Percentiles rank a stretch among this genome's conserved stretches.
Conservation (phyloP, 129 eudicot genomes). For the Chrysanthemum lavandulifolium region DNA sequence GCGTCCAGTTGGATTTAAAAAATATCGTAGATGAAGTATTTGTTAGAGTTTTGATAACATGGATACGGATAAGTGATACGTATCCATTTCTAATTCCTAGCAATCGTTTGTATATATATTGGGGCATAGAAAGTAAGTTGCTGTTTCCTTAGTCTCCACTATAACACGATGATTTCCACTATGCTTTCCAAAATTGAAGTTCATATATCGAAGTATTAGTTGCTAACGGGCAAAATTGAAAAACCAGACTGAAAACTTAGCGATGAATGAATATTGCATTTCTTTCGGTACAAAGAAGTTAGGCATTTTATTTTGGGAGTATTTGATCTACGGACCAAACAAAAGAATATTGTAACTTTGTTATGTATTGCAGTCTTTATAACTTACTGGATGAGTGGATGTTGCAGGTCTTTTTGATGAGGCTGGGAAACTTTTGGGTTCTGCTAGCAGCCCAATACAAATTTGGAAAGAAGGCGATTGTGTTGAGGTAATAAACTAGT, state of each 20-base stretch:
- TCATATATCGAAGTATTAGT: neutral
- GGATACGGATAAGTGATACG: no score
- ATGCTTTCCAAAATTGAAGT: neutral
- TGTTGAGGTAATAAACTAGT: slow-evolving; percentile 63
- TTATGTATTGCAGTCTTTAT: slow-evolving; percentile 6
- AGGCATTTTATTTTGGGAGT: neutral
- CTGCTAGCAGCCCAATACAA: slow-evolving; percentile 87
- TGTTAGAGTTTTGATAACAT: no score
- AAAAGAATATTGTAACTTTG: neutral
- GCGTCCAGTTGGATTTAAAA: no score
- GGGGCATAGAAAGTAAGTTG: no score
- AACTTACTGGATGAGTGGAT: slow-evolving; percentile 26
- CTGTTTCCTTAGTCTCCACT: neutral
- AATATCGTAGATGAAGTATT: no score
- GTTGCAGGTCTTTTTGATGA: slow-evolving; percentile 79
- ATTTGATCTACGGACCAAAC: neutral
- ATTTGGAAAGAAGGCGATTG: slow-evolving; percentile 98
- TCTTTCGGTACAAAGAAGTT: neutral
- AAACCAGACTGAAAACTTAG: no score
- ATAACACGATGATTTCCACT: neutral
- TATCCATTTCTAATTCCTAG: no score
- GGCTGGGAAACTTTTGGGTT: slow-evolving; percentile 74
- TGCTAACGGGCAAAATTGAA: neutral
- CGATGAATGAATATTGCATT: neutral
- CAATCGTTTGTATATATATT: no score